Evolutionary conservation across 2,329 filamentous ascomycete genomes (phyloP).

Genomic region (Colletotrichum truncatum): DNA sequence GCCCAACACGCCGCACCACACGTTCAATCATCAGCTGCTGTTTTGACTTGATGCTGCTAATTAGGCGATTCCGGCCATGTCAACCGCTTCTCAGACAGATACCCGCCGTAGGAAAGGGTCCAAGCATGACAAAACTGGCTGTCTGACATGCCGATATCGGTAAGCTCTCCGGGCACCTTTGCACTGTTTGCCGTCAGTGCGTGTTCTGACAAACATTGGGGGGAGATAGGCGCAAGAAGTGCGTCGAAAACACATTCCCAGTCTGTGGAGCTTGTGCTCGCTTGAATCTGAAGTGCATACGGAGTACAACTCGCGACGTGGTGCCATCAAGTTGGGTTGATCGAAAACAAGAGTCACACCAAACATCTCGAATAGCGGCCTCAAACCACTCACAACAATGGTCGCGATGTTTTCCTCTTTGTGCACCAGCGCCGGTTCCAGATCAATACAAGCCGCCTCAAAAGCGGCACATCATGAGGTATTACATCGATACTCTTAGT

Average conservation of each 20-base stretch:
- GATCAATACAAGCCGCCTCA: constrained; percentile 15
- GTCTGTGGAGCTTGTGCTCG: constrained; percentile 27
- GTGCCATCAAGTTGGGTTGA: constrained; percentile 24
- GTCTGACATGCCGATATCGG: constrained; percentile 32
- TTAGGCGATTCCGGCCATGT: not conserved
- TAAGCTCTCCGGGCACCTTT: constrained; percentile 6
- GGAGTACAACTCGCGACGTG: constrained; percentile 21
- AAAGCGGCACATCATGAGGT: constrained; percentile 22
- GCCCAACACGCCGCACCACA: constrained; percentile 12
- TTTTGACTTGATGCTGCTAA: not conserved
- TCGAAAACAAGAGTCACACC: not conserved
- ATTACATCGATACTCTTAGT: constrained; percentile 23
- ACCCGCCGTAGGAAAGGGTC: constrained; percentile 28
- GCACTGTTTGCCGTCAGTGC: not conserved
- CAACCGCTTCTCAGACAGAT: not conserved
- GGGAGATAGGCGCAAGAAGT: constrained; percentile 28
- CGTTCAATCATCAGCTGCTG: not conserved
- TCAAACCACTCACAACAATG: not conserved
- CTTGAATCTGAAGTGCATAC: constrained; percentile 29
- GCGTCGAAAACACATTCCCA: constrained; percentile 30
- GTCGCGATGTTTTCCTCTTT: not conserved
- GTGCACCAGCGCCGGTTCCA: not conserved
- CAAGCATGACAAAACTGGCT: constrained; percentile 31
- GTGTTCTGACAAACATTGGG: not conserved
- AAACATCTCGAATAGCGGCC: not conserved